Evolutionary conservation across 2,329 filamentous ascomycete genomes (phyloP).

Genomic region (Trichoderma sp.): DNA sequence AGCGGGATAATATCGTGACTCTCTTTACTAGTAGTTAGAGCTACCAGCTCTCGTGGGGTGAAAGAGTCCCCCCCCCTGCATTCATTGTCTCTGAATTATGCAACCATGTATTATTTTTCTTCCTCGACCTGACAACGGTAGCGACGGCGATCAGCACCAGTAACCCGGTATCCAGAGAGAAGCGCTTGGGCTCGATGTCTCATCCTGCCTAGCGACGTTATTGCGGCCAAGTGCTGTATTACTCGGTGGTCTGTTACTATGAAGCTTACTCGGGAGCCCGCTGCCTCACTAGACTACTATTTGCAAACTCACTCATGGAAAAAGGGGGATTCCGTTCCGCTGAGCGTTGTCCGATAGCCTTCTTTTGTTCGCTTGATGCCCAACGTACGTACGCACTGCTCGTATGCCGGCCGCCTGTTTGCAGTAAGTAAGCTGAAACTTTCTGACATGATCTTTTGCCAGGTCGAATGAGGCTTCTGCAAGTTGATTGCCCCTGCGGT

Average conservation of each 20-base stretch:
- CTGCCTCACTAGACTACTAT: background rate
- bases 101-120: background rate
- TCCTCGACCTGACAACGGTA: background rate
- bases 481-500: background rate
- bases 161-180: constrained; percentile 5
- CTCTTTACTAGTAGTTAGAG: background rate
- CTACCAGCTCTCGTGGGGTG: background rate
- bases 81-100: constrained; percentile 8
- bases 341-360: background rate
- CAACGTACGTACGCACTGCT: background rate
- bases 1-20: background rate
- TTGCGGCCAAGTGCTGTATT: background rate
- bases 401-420: background rate
- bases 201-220: background rate
- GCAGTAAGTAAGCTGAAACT: background rate
- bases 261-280: background rate
- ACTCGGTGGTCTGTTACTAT: background rate
- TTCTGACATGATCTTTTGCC: background rate
- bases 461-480: background rate
- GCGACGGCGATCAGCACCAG: constrained; percentile 3
- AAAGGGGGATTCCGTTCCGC: background rate
- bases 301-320: background rate
- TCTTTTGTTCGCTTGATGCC: background rate
- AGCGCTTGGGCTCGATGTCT: background rate
- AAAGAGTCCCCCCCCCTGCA: background rate